Evolutionary conservation across 1,284 basidiomycete genomes (phyloP).

Genomic region (Phaffia rhodozyma): DNA sequence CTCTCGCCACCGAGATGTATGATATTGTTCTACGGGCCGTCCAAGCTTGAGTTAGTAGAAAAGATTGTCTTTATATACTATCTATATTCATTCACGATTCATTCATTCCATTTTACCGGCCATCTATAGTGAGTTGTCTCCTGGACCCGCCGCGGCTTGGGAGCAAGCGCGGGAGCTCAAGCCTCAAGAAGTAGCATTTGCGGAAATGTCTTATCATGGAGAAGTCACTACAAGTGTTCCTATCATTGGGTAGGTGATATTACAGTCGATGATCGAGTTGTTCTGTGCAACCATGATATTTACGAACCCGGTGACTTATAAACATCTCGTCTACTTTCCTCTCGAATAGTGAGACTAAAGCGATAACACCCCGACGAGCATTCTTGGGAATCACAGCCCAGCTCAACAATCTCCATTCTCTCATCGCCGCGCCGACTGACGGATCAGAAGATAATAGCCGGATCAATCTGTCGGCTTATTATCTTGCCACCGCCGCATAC

Average conservation of each 20-base stretch:
- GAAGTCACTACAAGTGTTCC: not conserved
- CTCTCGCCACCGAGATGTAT: not conserved
- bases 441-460: not conserved
- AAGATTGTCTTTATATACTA: no score
- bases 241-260: not conserved
- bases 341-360: not conserved
- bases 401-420: constrained; percentile 3
- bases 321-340: not conserved
- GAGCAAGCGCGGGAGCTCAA: not conserved
- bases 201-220: not conserved
- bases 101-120: no score
- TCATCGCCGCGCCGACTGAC: not conserved
- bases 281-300: not conserved
- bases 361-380: not conserved
- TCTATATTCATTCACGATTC: no score
- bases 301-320: no score
- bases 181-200: constrained; percentile 3
- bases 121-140: not conserved
- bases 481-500: not conserved
- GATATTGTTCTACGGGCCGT: constrained; percentile 2
- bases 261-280: not conserved
- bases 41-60: not conserved
- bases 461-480: not conserved
- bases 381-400: constrained; percentile 1
- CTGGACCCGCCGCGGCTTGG: not conserved